Evolutionary conservation across 2,329 filamentous ascomycete genomes (phyloP).

Genomic region (Xylogone sp.): DNA sequence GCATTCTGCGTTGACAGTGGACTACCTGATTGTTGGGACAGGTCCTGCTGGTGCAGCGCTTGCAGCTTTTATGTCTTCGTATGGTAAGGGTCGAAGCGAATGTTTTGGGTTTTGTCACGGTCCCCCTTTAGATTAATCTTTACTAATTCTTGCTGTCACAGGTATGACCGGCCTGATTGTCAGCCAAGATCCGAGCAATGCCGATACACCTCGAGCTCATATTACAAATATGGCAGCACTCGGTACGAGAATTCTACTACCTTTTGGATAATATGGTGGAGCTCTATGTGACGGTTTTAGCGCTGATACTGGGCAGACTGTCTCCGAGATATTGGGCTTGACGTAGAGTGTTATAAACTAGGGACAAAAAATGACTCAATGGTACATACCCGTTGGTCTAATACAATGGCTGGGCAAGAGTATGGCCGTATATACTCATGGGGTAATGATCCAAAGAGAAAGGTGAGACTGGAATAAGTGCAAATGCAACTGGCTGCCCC

Average conservation of each 20-base stretch:
- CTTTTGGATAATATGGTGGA: not conserved
- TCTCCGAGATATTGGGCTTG: conserved; percentile 44
- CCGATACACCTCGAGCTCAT: conserved; percentile 52
- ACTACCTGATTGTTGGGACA: conserved; percentile 43
- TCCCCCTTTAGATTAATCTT: too few relatives aligned
- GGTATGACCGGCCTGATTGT: conserved; percentile 45
- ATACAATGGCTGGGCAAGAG: conserved; percentile 46
- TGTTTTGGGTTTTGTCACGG: too few relatives aligned
- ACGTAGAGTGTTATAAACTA: conserved; percentile 31
- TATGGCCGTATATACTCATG: conserved; percentile 44
- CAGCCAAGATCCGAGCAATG: conserved; percentile 40
- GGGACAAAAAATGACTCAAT: conserved; percentile 33
- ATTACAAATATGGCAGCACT: conserved; percentile 54
- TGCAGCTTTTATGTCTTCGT: conserved; percentile 44
- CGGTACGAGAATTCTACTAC: conserved; percentile 31
- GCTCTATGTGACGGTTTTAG: too few relatives aligned
- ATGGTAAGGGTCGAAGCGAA: conserved; percentile 31
- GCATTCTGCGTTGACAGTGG: too few relatives aligned
- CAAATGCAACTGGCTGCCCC: too few relatives aligned
- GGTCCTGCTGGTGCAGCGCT: conserved; percentile 49
- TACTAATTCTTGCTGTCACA: too few relatives aligned
- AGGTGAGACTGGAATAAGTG: too few relatives aligned
- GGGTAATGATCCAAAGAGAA: conserved; percentile 39
- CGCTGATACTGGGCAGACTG: conserved; percentile 37
- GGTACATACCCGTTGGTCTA: conserved; percentile 44